These are phyloP conservation scores for Aspergillus mulundensis DNA, from an alignment of 495 filamentous ascomycete genomes.

Conservation along the genomic window DNA sequence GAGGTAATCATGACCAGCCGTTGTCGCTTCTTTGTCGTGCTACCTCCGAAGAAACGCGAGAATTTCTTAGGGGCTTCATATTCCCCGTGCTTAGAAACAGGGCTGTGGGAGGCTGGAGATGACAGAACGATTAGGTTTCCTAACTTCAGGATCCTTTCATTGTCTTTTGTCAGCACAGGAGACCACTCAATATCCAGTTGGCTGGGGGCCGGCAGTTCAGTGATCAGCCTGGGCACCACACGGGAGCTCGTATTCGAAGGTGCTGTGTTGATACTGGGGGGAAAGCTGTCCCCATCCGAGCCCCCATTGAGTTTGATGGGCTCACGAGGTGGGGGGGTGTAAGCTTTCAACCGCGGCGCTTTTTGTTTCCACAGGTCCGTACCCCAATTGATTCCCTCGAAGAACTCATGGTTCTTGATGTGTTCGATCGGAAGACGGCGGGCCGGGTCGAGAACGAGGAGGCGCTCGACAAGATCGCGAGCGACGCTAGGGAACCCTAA, in stretches of 20 bases:
- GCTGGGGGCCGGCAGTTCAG: conserved; percentile 90
- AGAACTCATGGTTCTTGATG: conserved; percentile 96
- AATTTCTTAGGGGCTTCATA: conserved; percentile 74
- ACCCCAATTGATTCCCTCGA: conserved; percentile 85
- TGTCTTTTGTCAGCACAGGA: conserved; percentile 82
- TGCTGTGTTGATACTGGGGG: conserved; percentile 48
- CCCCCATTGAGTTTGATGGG: conserved; percentile 78
- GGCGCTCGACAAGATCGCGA: conserved; percentile 85
- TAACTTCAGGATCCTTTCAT: conserved; percentile 92
- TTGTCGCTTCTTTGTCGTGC: conserved; percentile 85
- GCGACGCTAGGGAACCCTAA: conserved; percentile 84
- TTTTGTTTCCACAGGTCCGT: conserved; percentile 84
- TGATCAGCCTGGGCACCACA: conserved; percentile 78
- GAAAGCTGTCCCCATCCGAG: conserved; percentile 36
- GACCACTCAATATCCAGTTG: conserved; percentile 99
- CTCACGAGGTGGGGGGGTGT: conserved; percentile 74
- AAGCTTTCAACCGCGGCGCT: conserved; percentile 83
- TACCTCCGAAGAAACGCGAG: conserved; percentile 85
- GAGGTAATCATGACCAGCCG: conserved; percentile 95
- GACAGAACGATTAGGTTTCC: conserved; percentile 83
- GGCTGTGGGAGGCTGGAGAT: conserved; percentile 63
- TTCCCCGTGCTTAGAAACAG: conserved; percentile 60
- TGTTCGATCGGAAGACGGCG: conserved; percentile 90
- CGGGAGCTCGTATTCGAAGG: conserved; percentile 47
- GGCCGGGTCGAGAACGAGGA: conserved; percentile 85